Evolutionary conservation across 106 monocot genomes (phyloP).

Genomic region (Platanthera guangdongensis): DNA sequence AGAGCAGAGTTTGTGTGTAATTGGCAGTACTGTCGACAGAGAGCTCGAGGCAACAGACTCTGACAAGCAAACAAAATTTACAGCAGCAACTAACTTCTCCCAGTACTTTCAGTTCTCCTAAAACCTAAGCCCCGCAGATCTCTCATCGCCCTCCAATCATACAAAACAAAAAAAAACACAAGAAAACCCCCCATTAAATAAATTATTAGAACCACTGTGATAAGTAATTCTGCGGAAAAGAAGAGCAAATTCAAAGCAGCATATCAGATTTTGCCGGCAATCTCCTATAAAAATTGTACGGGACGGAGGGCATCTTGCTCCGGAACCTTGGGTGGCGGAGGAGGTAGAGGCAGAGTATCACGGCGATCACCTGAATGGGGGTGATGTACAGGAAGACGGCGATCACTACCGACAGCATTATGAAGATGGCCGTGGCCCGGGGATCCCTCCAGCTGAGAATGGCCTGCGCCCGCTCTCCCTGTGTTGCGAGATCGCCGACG

Average conservation of each 20-base stretch:
- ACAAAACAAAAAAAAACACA: too few relatives aligned
- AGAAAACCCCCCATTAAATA: too few relatives aligned
- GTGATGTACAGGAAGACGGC: slow-evolving; percentile 44
- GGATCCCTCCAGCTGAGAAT: slow-evolving; percentile 57
- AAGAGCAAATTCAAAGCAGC: slow-evolving; percentile 22
- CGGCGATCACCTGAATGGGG: slow-evolving; percentile 36
- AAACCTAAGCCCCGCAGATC: too few relatives aligned
- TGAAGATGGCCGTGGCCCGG: slow-evolving; percentile 44
- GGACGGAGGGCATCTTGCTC: slow-evolving; percentile 38
- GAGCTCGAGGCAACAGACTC: too few relatives aligned
- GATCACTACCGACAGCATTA: slow-evolving; percentile 28
- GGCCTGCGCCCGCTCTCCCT: slow-evolving; percentile 41
- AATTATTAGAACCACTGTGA: too few relatives aligned
- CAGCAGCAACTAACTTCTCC: too few relatives aligned
- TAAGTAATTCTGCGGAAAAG: not conserved
- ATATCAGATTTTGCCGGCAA: slow-evolving; percentile 43
- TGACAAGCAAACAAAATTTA: too few relatives aligned
- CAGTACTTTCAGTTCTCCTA: too few relatives aligned
- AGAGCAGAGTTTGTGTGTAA: too few relatives aligned
- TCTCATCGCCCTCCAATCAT: too few relatives aligned
- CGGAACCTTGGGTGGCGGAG: slow-evolving; percentile 44
- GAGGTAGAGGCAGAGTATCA: slow-evolving; percentile 28
- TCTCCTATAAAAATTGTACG: slow-evolving; percentile 50
- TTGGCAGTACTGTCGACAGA: too few relatives aligned
- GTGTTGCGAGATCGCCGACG: slow-evolving; percentile 48